Evolutionary conservation across 768 basidiomycete species (phyloP).

Genomic region (Candolleomyces eurysporus): DNA sequence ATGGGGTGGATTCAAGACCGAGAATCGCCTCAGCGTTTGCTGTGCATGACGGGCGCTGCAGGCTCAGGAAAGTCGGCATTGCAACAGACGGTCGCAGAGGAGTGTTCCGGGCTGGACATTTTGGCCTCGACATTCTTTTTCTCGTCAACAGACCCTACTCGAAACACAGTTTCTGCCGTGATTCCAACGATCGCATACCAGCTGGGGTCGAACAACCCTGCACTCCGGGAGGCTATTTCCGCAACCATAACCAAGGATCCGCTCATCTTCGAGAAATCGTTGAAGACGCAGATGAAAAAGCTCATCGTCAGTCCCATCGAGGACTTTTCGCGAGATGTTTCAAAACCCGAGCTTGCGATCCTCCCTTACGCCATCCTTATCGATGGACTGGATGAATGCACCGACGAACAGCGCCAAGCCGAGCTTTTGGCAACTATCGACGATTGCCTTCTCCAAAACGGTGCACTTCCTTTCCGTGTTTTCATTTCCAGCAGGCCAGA

Average conservation of each 20-base stretch:
- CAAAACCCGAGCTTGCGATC: background rate
- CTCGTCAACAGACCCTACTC: background rate
- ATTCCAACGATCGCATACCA: conserved; percentile 5
- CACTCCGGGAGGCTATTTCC: background rate
- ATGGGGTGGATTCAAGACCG: conserved; percentile 2
- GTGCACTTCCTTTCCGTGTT: conserved; percentile 6
- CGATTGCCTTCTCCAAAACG: background rate
- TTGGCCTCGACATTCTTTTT: conserved; percentile 6
- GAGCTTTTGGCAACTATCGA: conserved; percentile 10
- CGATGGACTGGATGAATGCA: conserved; percentile 13
- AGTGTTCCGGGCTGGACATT: background rate
- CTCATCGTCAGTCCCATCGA: background rate
- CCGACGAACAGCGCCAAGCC: conserved; percentile 6
- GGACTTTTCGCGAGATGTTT: background rate
- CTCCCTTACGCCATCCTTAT: conserved; percentile 3
- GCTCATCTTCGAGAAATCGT: conserved; percentile 1
- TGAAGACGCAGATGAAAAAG: background rate
- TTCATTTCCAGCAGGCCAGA: conserved; percentile 16
- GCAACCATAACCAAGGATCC: background rate
- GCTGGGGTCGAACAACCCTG: background rate
- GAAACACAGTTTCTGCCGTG: background rate
- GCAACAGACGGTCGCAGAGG: conserved; percentile 10
- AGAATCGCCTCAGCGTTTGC: background rate
- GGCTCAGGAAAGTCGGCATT: conserved; percentile 6
- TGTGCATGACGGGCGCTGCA: background rate